Evolutionary conservation across 495 filamentous ascomycete species (phyloP).

Genomic region (Tuber aestivum): DNA sequence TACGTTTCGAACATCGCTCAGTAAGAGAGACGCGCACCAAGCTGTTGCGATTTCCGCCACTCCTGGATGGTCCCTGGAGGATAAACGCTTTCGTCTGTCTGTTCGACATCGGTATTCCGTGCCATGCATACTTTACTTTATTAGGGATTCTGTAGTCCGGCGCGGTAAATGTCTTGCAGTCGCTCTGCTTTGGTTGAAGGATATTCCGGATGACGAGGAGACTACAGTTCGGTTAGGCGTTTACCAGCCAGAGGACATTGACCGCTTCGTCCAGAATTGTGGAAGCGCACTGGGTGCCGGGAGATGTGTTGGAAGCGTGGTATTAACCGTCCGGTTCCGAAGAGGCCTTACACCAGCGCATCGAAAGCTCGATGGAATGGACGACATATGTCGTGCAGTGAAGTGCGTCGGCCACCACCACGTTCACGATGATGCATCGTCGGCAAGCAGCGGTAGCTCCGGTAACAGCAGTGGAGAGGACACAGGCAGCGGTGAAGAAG

Average conservation of each 20-base stretch:
- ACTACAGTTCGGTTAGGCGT: constrained; percentile 52
- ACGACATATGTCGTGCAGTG: neutral
- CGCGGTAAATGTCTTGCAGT: constrained; percentile 56
- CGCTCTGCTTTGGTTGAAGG: constrained; percentile 60
- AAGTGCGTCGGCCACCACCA: neutral
- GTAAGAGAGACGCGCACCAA: constrained; percentile 22
- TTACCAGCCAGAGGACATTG: constrained; percentile 41
- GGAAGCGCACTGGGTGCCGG: neutral
- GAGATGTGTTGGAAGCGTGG: constrained; percentile 20
- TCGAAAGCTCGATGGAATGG: neutral
- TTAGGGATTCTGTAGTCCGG: constrained; percentile 47
- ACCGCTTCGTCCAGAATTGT: constrained; percentile 36
- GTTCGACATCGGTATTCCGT: constrained; percentile 58
- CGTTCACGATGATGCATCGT: neutral
- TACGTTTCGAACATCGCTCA: constrained; percentile 28
- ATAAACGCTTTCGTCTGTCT: constrained; percentile 44
- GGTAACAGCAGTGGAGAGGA: constrained; percentile 7
- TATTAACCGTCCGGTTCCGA: constrained; percentile 28
- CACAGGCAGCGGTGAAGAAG: constrained; percentile 1
- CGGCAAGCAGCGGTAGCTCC: neutral
- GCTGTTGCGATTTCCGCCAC: neutral
- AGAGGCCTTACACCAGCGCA: constrained; percentile 30
- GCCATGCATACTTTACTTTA: constrained; percentile 58
- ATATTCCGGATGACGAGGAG: constrained; percentile 60
- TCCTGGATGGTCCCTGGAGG: constrained; percentile 22